Conservation (phyloP, 2,329 filamentous ascomycete genomes). For the Kalaharituber pfeilii region DNA sequence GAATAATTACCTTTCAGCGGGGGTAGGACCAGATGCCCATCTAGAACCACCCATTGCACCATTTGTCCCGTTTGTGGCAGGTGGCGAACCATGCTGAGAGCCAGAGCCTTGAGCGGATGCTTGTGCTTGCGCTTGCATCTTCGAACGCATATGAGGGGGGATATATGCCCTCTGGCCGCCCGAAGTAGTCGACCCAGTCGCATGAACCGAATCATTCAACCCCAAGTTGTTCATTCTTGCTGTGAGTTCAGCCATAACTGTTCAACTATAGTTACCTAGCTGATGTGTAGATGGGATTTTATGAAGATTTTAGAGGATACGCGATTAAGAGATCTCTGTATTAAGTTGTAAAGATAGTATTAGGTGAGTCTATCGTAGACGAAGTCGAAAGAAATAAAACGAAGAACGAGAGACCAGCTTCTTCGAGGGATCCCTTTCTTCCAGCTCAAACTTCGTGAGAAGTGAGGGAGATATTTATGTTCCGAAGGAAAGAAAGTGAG, state of each 20-base stretch:
- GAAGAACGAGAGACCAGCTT: background rate
- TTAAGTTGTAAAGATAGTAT: background rate
- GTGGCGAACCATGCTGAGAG: constrained; percentile 13
- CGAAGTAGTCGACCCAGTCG: constrained; percentile 29
- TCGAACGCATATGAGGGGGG: constrained; percentile 62
- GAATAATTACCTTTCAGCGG: background rate
- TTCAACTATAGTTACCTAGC: background rate
- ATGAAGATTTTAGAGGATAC: too few species aligned
- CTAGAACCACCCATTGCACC: constrained; percentile 10
- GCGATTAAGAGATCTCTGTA: too few species aligned
- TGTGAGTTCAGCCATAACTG: constrained; percentile 65
- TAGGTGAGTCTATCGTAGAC: background rate
- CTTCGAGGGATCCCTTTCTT: background rate
- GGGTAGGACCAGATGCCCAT: constrained; percentile 8
- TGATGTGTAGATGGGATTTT: too few species aligned
- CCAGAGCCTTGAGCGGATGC: constrained; percentile 23
- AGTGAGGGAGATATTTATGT: background rate
- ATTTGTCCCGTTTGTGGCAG: constrained; percentile 4
- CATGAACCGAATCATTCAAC: constrained; percentile 36
- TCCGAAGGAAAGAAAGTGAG: background rate
- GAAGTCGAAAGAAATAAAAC: background rate
- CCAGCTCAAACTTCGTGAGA: background rate
- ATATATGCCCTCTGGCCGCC: constrained; percentile 50
- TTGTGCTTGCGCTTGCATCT: constrained; percentile 28
- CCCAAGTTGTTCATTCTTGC: constrained; percentile 57